Conservation (phyloP, 176 grass and related monocot genomes). For the Aechmea fasciata region DNA sequence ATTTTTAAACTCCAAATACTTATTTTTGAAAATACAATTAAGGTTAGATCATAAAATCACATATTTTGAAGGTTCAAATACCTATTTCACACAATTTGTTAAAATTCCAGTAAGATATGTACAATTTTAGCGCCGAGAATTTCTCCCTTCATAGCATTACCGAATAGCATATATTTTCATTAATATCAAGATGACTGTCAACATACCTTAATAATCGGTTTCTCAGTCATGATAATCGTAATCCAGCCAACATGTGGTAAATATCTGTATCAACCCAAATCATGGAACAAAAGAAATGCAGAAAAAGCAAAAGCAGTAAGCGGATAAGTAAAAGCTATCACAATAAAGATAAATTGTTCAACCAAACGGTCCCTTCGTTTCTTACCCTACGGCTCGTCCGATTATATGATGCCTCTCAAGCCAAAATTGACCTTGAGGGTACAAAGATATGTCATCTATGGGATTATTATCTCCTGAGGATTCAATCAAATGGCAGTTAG, state of each 20-base stretch:
- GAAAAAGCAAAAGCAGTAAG: not conserved
- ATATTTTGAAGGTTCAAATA: no score
- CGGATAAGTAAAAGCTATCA: not conserved
- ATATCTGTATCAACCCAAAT: constrained; percentile 14
- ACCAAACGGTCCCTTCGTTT: not conserved
- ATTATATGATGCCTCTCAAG: constrained; percentile 24
- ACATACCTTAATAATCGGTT: constrained; percentile 21
- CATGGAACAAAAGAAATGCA: not conserved
- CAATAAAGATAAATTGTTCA: constrained; percentile 1
- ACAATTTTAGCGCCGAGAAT: no score
- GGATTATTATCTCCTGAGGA: constrained; percentile 17
- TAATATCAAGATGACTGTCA: no score
- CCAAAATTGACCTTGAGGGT: constrained; percentile 16
- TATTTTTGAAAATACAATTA: no score
- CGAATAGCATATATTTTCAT: no score
- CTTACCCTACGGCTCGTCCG: constrained; percentile 25
- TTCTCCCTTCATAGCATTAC: no score
- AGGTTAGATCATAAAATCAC: no score
- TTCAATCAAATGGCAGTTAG: no score
- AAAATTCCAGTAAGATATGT: no score
- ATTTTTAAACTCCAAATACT: no score
- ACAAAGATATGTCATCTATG: constrained; percentile 17
- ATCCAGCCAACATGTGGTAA: constrained; percentile 32
- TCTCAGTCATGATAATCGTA: constrained; percentile 33
- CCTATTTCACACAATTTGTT: no score